These are phyloP conservation scores for Eucalyptus victrix DNA, from an alignment of 345 rosid species.

Conservation along the genomic window DNA sequence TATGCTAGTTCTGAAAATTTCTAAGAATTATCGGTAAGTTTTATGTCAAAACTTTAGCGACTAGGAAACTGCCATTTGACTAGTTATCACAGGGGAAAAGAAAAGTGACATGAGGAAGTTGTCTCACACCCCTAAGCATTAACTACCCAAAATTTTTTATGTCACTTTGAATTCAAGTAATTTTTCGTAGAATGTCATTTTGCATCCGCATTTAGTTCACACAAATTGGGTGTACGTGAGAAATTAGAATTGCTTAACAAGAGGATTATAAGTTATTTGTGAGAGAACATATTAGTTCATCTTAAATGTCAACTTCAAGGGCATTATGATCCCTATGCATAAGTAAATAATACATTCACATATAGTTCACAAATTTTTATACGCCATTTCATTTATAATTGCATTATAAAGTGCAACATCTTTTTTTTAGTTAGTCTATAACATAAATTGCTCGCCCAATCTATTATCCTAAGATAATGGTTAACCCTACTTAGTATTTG, in stretches of 20 bases:
- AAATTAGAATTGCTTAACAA: not conserved
- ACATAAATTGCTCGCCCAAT: not conserved
- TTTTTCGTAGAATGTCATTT: not conserved
- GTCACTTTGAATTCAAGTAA: not conserved
- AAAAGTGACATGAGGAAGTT: not conserved
- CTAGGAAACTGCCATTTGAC: fast-evolving
- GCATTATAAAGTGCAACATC: not conserved
- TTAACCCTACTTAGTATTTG: not conserved
- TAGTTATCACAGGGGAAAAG: not conserved
- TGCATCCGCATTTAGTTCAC: not conserved
- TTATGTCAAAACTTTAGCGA: not conserved
- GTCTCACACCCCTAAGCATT: not conserved
- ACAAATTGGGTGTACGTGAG: not conserved
- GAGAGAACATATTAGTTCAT: not conserved
- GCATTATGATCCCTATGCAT: not conserved
- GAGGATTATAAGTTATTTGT: not conserved
- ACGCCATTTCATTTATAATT: not conserved
- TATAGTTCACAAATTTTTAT: not conserved
- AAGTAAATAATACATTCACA: not conserved
- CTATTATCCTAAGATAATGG: not conserved
- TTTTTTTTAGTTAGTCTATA: not conserved
- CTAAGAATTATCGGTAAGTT: not conserved
- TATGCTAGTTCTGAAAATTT: not conserved
- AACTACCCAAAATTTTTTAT: not conserved
- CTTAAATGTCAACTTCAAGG: not conserved